A percentile compares a stretch with the other conserved stretches of the same genome.
Conservation (phyloP, 2,329 filamentous ascomycete genomes). For the Aspergillus sp. region DNA sequence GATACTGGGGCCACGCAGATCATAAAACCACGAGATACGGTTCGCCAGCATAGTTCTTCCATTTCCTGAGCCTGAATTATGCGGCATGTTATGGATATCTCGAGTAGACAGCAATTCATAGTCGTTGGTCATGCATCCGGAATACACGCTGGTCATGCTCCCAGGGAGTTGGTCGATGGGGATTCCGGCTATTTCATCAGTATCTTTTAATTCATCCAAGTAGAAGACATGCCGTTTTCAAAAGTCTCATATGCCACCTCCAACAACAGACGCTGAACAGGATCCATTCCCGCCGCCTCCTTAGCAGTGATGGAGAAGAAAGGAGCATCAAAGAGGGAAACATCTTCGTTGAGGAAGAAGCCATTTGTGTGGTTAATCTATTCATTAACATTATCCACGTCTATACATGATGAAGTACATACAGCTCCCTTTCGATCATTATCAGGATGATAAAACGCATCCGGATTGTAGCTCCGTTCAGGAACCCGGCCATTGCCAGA, state of each 20-base stretch:
- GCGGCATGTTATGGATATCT: slow-evolving; percentile 16
- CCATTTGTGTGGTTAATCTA: slow-evolving; percentile 15
- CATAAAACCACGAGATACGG: slow-evolving; percentile 25
- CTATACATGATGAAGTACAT: background rate
- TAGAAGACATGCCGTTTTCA: slow-evolving; percentile 11
- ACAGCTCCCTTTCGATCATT: slow-evolving; percentile 14
- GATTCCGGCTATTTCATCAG: slow-evolving; percentile 12
- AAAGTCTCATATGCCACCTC: slow-evolving; percentile 22
- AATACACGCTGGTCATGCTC: slow-evolving; percentile 16
- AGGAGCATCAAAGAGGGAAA: slow-evolving; percentile 20
- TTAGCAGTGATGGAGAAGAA: slow-evolving; percentile 21
- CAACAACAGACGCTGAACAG: slow-evolving; percentile 18
- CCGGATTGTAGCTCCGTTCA: slow-evolving; percentile 14
- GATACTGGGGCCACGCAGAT: slow-evolving; percentile 22
- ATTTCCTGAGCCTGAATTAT: slow-evolving; percentile 16
- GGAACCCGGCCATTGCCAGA: slow-evolving; percentile 18
- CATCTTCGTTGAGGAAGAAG: slow-evolving; percentile 20
- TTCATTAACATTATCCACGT: too few relatives aligned
- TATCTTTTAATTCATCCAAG: background rate
- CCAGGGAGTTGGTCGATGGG: slow-evolving; percentile 18
- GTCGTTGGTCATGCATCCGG: slow-evolving; percentile 16
- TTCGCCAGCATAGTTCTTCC: slow-evolving; percentile 18
- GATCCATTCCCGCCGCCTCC: slow-evolving; percentile 21
- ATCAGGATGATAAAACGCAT: slow-evolving; percentile 18
- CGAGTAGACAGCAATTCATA: slow-evolving; percentile 17